phyloP scores from a whole-genome alignment of 208 protist species.

The Angomonas ambiguus region DNA sequence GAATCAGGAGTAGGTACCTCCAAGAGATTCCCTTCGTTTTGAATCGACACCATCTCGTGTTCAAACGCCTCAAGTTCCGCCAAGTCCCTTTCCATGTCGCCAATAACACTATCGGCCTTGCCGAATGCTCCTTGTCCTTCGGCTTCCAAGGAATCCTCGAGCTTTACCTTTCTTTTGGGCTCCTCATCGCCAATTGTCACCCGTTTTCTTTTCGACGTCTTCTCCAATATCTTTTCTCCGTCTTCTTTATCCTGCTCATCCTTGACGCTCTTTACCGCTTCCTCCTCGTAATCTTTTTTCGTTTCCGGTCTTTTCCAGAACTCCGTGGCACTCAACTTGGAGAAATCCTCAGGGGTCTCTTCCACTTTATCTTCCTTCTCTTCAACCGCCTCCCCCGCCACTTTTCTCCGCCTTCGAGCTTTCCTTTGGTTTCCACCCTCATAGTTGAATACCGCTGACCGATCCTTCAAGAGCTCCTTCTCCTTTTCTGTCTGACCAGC shows the following conservation, averaged over 20 bases:
- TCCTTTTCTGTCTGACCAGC: slow-evolving; percentile 51
- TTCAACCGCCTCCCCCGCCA: not conserved
- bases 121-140: not conserved
- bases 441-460: slow-evolving; percentile 81
- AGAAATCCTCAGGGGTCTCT: slow-evolving; percentile 5
- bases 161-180: not conserved
- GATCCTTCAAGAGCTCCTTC: slow-evolving; percentile 49
- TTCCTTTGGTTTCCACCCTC: slow-evolving; percentile 20
- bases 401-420: not conserved
- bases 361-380: not conserved
- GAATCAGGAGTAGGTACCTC: slow-evolving; percentile 16
- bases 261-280: not conserved
- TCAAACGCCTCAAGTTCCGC: slow-evolving; percentile 42
- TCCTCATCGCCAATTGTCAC: not conserved
- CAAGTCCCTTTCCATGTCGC: slow-evolving; percentile 45
- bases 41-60: not conserved
- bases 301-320: slow-evolving; percentile 11
- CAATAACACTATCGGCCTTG: slow-evolving; percentile 19
- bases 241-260: slow-evolving; percentile 2
- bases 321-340: not conserved
- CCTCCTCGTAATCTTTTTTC: slow-evolving; percentile 7
- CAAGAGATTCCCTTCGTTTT: slow-evolving; percentile 9
- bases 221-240: not conserved
- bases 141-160: not conserved
- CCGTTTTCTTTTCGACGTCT: not conserved